Percentiles rank a stretch among this genome's conserved stretches.
phyloP scores from a whole-genome alignment of 192 early-diverging fungal species.

The Lobulomyces angularis region DNA sequence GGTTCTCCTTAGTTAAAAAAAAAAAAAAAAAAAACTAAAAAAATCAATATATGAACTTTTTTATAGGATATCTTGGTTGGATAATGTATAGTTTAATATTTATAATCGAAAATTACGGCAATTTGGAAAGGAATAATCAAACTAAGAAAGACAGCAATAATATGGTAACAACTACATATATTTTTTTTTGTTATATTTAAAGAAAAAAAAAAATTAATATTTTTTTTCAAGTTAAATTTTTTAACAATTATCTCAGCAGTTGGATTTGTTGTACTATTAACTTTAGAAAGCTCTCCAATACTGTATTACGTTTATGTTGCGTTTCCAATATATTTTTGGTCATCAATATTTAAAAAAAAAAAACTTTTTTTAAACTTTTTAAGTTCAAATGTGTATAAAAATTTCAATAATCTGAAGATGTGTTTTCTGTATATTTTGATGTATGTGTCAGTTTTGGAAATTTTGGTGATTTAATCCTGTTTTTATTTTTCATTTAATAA shows the following conservation, averaged over 20 bases:
- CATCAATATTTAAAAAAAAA: constrained; percentile 9
- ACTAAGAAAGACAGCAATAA: background rate
- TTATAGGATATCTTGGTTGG: constrained; percentile 80
- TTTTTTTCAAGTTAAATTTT: constrained; percentile 17
- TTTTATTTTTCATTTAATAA: background rate
- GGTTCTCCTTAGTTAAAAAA: too few species aligned
- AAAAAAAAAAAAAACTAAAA: too few species aligned
- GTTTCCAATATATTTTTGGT: constrained; percentile 84
- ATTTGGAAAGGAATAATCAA: constrained; percentile 10
- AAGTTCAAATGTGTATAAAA: too few species aligned
- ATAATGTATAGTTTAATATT: constrained; percentile 70
- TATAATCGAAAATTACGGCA: constrained; percentile 54
- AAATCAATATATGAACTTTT: too few species aligned
- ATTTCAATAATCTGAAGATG: too few species aligned
- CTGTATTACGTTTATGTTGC: constrained; percentile 81
- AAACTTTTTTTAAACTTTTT: constrained; percentile 3
- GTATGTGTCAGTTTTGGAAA: constrained; percentile 55
- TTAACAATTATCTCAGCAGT: constrained; percentile 22
- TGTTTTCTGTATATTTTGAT: too few species aligned
- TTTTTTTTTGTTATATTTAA: constrained; percentile 6
- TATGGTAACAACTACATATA: background rate
- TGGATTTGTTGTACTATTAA: constrained; percentile 46
- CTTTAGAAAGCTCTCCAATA: constrained; percentile 58
- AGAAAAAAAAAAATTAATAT: background rate
- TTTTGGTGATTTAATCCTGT: constrained; percentile 40